Conservation (phyloP, 108 stramenopile genomes). For the Pseudonitzschia multistriata region DNA sequence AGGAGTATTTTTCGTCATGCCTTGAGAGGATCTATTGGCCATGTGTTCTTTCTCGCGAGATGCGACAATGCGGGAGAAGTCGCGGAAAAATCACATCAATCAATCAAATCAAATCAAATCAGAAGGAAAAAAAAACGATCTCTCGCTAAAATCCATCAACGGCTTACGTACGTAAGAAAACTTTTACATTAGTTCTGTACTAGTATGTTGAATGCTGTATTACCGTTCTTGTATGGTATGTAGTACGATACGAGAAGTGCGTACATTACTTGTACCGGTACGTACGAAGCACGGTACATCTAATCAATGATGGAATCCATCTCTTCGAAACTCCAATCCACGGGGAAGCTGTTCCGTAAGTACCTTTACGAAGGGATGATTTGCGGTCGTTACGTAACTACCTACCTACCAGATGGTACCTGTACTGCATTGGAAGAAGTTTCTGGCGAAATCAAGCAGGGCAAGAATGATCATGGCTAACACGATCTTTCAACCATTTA, state of each 20-base stretch:
- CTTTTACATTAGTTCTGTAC: too few relatives aligned
- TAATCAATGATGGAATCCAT: not conserved
- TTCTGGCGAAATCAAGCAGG: not conserved
- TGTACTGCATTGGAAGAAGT: too few relatives aligned
- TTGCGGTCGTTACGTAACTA: too few relatives aligned
- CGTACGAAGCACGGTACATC: too few relatives aligned
- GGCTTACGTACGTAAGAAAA: not conserved
- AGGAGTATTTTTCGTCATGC: too few relatives aligned
- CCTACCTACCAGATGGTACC: too few relatives aligned
- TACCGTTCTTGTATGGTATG: too few relatives aligned
- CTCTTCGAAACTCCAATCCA: conserved; percentile 1
- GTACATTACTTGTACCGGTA: not conserved
- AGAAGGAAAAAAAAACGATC: not conserved
- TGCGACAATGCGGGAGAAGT: not conserved
- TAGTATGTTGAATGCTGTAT: too few relatives aligned
- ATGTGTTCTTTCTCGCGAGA: not conserved
- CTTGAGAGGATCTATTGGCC: not conserved
- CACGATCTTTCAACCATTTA: not conserved
- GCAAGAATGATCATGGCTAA: not conserved
- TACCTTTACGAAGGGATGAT: too few relatives aligned
- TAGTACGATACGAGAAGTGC: too few relatives aligned
- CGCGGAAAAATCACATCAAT: not conserved
- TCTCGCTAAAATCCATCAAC: not conserved
- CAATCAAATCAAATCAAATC: too few relatives aligned
- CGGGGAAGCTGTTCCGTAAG: not conserved